Evolutionary conservation across 495 filamentous ascomycete species (phyloP).

Genomic region (Wilcoxina mikolae): DNA sequence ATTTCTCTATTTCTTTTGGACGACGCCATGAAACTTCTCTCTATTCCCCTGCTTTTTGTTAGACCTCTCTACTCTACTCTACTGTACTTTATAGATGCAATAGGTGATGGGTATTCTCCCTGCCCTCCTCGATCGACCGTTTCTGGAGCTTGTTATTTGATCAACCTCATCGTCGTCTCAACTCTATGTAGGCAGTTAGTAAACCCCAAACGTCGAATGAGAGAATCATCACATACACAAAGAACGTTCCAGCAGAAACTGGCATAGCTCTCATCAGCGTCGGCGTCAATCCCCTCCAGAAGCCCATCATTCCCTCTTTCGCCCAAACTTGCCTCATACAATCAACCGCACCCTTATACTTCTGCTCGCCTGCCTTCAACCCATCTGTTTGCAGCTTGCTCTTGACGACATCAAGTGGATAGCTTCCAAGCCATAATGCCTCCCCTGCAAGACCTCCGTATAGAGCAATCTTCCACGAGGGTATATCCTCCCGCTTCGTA

Average conservation of each 20-base stretch:
- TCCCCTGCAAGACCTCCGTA: constrained; percentile 93
- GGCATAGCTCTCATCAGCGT: constrained; percentile 93
- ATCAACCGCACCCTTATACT: constrained; percentile 71
- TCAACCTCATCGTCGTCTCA: constrained; percentile 27
- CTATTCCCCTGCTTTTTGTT: no score
- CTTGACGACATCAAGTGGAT: constrained; percentile 95
- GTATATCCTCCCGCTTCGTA: constrained; percentile 58
- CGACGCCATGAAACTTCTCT: no score
- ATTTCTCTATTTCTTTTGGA: no score
- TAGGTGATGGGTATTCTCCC: not conserved
- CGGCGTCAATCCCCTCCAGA: constrained; percentile 94
- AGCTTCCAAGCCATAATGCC: constrained; percentile 79
- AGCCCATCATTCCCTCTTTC: constrained; percentile 63
- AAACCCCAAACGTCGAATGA: not conserved
- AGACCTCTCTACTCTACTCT: no score
- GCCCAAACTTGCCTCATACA: constrained; percentile 74
- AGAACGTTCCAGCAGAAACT: constrained; percentile 91
- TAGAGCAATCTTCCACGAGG: constrained; percentile 68
- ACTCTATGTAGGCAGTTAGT: constrained; percentile 17
- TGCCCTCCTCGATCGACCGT: not conserved
- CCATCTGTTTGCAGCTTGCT: constrained; percentile 99
- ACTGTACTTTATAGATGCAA: no score
- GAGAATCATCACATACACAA: constrained; percentile 37
- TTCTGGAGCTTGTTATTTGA: constrained; percentile 13
- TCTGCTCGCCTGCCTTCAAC: constrained; percentile 47